Evolutionary conservation across 768 basidiomycete genomes (phyloP), one percentile per base, ranked within the genome.

Genomic region (Tephrocybe rancida): DNA sequence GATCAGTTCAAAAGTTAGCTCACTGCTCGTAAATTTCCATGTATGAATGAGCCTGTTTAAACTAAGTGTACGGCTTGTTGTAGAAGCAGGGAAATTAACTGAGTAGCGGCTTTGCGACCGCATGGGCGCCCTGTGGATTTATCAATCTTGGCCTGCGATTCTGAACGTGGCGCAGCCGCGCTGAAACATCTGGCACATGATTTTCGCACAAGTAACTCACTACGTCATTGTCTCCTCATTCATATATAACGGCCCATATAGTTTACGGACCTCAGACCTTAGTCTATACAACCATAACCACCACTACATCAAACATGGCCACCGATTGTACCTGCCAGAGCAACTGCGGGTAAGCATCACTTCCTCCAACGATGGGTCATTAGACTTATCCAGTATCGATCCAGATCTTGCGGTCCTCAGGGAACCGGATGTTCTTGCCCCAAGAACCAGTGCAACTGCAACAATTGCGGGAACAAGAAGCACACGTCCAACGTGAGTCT

Each of bases 351-450:
- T 66, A 52, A 55, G 66, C 38, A n/a, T n/a, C 1, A 44, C 37
- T 3, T 19, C 10, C 30, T 9, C 10, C 2, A 18, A 32, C 18
- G 10, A 9, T 26, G 13, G 21, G 30, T n/a, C n/a, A n/a, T 10
- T 7, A 22, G 19, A 14, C 10, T 6, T 21, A 5, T 8, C 25
- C 21, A 4, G 13, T 6, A n/a, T 3, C 14, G 5, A 18, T 45
- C 1, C 48, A 75, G 74, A 27, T 55, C 67, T 44, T 75, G 74
- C 56, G 74, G 73, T 9, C 67, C 70, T 18, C 46, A 62, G 22
- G 71, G 72, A 53, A 70, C 68, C 13, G 73, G 72, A 18, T 74
- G 74, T 45, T 50, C 69, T 1, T 76, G 74, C 61, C 49, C 64
- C 1, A 67, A 71, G 63, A 67, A 61, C 25, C 64, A 69, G 47